Base-by-base conservation (phyloP, 2,329 filamentous ascomycete genomes). In the Sclerotinia trifoliorum region DNA sequence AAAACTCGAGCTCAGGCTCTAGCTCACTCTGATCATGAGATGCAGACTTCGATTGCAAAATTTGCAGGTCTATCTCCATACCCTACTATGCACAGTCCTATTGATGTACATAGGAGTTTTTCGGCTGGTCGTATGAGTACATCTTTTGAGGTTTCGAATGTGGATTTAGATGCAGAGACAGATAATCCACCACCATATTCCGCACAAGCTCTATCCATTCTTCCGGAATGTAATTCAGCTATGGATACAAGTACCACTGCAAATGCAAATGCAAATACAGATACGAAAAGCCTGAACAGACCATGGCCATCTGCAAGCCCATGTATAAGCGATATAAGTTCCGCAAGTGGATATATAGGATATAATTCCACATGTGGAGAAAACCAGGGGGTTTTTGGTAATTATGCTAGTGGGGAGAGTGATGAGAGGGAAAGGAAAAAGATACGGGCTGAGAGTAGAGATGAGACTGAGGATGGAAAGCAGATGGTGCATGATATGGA, bases 201-300 rank as follows among this genome's bases (percentile, higher is more conserved):
- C 2, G n/a, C 55, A 3, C 19, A 19, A 7, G 11, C 35, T 1
- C 1, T n/a, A 3, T 44, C 35, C 0, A 3, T 39, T 15, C 10
- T 39, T 1, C 3, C 46, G 0, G 13, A 13, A 1, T 8, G 21
- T 5, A 13, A 5, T 10, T 1, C 21, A 6, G 21, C 24, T 26
- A 5, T 6, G 2, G 1, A 1, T 6, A 8, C 10, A 5, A 5
- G 13, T 42, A 13, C 15, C 1, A 17, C 1, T 42, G 13, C 13
- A 42, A 42, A 39, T 39, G 32, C 32, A 35, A 35, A 35, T 35
- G 6, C 32, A 35, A 7, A 35, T 35, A 35, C 35, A 35, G 35
- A 35, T 35, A 35, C 35, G 6, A 35, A 35, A 35, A 35, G 32
- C 6, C 32, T 1, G 3, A 35, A 35, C 32, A 5, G 29, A 32